Percentiles rank a stretch among this genome's conserved stretches.
phyloP scores from a whole-genome alignment of 208 protist species.

The Endotrypanum monterogeii region DNA sequence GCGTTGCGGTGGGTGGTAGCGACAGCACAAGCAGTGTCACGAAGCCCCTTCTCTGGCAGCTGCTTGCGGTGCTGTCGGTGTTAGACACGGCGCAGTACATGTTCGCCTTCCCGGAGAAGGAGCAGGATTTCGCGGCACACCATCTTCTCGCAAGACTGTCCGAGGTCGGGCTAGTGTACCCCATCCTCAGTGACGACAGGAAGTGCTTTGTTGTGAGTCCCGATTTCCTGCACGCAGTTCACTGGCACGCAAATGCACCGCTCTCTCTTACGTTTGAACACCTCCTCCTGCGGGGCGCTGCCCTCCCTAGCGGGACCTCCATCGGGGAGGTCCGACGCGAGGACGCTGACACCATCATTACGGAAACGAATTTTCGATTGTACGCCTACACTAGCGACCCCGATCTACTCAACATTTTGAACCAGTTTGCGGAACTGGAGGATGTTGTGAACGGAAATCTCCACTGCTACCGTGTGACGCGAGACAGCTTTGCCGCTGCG shows the following conservation, averaged over 20 bases:
- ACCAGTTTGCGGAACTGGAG: constrained; percentile 81
- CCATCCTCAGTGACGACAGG: constrained; percentile 40
- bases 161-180: constrained; percentile 83
- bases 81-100: constrained; percentile 59
- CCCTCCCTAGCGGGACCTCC: neutral
- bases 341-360: constrained; percentile 91
- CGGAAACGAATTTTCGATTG: constrained; percentile 91
- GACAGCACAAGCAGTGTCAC: constrained; percentile 23
- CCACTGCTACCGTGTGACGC: constrained; percentile 84
- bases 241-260: constrained; percentile 62
- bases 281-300: constrained; percentile 14
- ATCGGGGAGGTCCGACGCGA: constrained; percentile 56
- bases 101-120: constrained; percentile 61
- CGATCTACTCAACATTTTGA: constrained; percentile 78
- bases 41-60: constrained; percentile 66
- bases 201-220: constrained; percentile 78
- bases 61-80: constrained; percentile 65
- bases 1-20: constrained; percentile 1
- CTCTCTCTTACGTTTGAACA: constrained; percentile 63
- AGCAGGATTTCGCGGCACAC: constrained; percentile 57
- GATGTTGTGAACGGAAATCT: constrained; percentile 65
- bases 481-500: constrained; percentile 74
- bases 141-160: constrained; percentile 76
- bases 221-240: constrained; percentile 74
- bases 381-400: constrained; percentile 85